phyloP scores from a whole-genome alignment of 306 rosid species.

The Rubus idaeus region DNA sequence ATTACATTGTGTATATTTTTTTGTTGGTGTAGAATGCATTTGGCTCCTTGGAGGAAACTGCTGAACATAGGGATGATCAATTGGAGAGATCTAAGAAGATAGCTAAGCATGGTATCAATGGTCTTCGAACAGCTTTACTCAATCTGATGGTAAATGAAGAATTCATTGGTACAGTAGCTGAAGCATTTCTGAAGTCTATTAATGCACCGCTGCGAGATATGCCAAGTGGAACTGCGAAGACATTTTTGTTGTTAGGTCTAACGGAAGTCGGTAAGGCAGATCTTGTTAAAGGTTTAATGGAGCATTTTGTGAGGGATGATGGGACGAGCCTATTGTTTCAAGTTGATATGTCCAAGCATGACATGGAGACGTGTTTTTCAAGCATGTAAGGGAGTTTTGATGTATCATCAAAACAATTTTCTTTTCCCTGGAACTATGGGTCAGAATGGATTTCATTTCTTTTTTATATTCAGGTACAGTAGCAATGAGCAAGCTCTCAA shows the following conservation, averaged over 20 bases:
- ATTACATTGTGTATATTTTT: background rate
- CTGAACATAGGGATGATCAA: background rate
- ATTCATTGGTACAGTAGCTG: slow-evolving; percentile 11
- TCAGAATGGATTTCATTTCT: background rate
- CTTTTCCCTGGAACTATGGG: background rate
- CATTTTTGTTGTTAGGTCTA: slow-evolving; percentile 5
- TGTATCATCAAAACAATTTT: background rate
- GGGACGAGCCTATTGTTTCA: slow-evolving; percentile 5
- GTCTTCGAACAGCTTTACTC: background rate
- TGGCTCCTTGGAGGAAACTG: background rate
- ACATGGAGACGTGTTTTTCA: background rate
- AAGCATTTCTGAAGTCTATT: background rate
- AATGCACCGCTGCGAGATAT: too few relatives aligned
- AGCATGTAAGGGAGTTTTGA: slow-evolving; percentile 10
- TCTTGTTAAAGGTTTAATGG: slow-evolving; percentile 2
- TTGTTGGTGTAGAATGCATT: background rate
- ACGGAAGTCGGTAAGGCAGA: background rate
- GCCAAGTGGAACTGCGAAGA: background rate
- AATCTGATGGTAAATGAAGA: background rate
- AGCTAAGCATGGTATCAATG: background rate
- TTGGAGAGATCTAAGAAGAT: slow-evolving; percentile 2
- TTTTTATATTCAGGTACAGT: background rate
- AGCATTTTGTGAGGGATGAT: slow-evolving; percentile 8
- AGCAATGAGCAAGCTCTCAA: slow-evolving; percentile 1
- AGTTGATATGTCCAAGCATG: slow-evolving; percentile 5